Evolutionary conservation across 495 filamentous ascomycete species (phyloP).

Genomic region (Penicillium arizonense): DNA sequence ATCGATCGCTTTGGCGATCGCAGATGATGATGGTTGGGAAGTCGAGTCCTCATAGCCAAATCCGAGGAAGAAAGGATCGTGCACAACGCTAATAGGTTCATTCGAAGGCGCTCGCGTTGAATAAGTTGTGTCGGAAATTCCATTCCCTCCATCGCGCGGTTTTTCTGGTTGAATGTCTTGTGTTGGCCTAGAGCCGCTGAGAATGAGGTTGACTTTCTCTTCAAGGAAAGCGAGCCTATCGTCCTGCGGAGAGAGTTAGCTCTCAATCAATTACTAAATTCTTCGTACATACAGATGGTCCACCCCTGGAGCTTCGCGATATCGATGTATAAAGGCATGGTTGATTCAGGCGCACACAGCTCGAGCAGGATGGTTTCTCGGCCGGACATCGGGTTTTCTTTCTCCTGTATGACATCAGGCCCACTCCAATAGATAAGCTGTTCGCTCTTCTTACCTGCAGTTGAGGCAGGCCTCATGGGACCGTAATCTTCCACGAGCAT

Average conservation of each 20-base stretch:
- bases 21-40: constrained; percentile 22
- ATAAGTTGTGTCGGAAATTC: constrained; percentile 15
- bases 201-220: constrained; percentile 46
- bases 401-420: constrained; percentile 26
- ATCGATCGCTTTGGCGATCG: constrained; percentile 34
- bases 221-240: constrained; percentile 45
- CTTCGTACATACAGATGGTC: constrained; percentile 31
- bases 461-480: constrained; percentile 48
- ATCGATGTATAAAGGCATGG: constrained; percentile 37
- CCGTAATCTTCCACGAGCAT: constrained; percentile 39
- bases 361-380: constrained; percentile 46
- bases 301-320: constrained; percentile 24
- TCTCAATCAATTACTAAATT: too few relatives aligned
- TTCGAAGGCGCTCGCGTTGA: constrained; percentile 21
- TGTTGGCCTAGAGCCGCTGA: constrained; percentile 30
- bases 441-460: constrained; percentile 34
- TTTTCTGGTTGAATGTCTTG: constrained; percentile 20
- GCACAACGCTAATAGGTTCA: constrained; percentile 16
- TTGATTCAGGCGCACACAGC: constrained; percentile 43
- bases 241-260: constrained; percentile 21
- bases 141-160: constrained; percentile 12
- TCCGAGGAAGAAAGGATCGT: constrained; percentile 25
- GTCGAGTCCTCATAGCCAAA: constrained; percentile 33
- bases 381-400: constrained; percentile 50
- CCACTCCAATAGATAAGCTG: not conserved